Conservation (phyloP, 2,329 filamentous ascomycete genomes). For the Epichloe aotearoae region DNA sequence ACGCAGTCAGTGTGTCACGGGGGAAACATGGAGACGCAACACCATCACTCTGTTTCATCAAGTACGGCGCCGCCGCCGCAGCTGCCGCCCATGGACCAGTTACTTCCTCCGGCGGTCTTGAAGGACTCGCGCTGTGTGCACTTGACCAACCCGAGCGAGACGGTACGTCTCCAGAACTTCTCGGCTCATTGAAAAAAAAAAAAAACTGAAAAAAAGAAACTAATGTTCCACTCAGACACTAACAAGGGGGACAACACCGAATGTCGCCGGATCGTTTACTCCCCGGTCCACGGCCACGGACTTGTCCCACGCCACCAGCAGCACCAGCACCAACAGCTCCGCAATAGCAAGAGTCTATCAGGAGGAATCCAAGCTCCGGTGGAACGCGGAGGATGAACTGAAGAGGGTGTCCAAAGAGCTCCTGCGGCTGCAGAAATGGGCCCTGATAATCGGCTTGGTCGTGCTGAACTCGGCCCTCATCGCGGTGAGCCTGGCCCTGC, state of each 20-base stretch:
- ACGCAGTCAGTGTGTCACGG: neutral
- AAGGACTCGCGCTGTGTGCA: conserved; percentile 6
- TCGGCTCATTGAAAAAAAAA: no score
- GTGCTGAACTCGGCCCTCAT: conserved; percentile 23
- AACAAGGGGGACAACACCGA: conserved; percentile 11
- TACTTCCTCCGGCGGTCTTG: conserved; percentile 7
- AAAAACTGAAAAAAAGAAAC: neutral
- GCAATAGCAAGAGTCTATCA: conserved; percentile 23
- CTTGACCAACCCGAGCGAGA: conserved; percentile 14
- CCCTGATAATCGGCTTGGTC: conserved; percentile 22
- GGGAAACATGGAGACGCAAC: neutral
- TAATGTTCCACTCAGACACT: conserved; percentile 16
- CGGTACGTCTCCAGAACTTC: conserved; percentile 10
- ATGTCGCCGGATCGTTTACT: conserved; percentile 14
- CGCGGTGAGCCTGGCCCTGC: conserved; percentile 23
- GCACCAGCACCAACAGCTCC: conserved; percentile 20
- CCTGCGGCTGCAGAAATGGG: conserved; percentile 26
- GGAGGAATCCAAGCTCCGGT: conserved; percentile 26
- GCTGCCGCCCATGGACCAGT: neutral
- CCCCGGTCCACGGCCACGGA: conserved; percentile 14
- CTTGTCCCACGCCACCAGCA: conserved; percentile 13
- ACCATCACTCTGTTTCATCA: neutral
- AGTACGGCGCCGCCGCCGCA: neutral
- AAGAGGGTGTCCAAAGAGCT: conserved; percentile 24
- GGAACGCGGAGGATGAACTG: conserved; percentile 27